Evolutionary conservation across 225 moss, liverwort and hornwort species (phyloP).

Genomic region (Polytrichum formosum): DNA sequence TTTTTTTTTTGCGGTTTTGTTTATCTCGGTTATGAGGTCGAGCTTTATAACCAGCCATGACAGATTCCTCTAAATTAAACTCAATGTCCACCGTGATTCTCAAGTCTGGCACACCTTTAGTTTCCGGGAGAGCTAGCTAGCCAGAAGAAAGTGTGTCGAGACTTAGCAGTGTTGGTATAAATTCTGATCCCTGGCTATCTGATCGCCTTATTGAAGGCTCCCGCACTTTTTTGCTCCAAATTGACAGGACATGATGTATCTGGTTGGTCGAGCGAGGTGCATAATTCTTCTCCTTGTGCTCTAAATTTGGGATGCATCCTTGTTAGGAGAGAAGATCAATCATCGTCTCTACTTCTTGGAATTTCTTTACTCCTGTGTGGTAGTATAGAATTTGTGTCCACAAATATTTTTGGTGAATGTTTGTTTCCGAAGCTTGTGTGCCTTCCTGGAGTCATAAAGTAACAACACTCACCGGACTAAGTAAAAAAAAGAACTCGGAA

Average conservation of each 20-base stretch:
- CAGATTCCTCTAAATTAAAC: too few species aligned
- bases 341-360: too few species aligned
- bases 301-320: neutral
- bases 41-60: too few species aligned
- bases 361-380: too few species aligned
- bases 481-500: neutral
- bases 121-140: too few species aligned
- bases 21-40: too few species aligned
- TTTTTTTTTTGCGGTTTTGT: too few species aligned
- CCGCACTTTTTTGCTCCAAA: neutral
- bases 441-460: neutral
- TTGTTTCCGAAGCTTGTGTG: neutral
- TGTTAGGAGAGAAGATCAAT: neutral
- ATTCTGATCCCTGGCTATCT: too few species aligned
- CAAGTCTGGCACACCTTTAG: too few species aligned
- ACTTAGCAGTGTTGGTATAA: too few species aligned
- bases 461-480: neutral
- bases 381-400: neutral
- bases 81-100: too few species aligned
- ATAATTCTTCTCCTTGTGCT: neutral
- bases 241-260: constrained; percentile 1
- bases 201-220: neutral
- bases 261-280: constrained; percentile 1
- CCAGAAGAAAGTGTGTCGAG: too few species aligned
- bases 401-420: neutral